Evolutionary conservation across 441 rosid species (phyloP).

Genomic region (Omphalea diandra): DNA sequence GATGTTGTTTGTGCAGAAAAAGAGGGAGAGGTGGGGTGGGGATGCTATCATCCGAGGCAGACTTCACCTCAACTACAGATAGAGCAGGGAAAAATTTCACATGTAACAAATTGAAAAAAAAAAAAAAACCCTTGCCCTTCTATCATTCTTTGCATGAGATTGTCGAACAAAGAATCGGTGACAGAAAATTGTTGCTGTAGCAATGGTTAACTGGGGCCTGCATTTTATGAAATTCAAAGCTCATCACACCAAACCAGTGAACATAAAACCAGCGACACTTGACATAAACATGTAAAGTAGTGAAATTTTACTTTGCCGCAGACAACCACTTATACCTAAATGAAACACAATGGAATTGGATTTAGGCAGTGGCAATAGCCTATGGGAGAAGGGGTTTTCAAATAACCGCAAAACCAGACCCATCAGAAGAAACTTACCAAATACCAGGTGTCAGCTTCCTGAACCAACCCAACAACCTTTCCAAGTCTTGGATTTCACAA

Average conservation of each 20-base stretch:
- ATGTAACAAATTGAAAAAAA: constrained; percentile 10
- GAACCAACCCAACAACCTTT: too few relatives aligned
- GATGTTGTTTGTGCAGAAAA: neutral
- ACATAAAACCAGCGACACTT: neutral
- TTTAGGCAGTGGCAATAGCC: neutral
- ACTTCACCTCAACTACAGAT: neutral
- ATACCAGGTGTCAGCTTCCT: too few relatives aligned
- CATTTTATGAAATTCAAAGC: constrained; percentile 20
- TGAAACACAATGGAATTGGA: neutral
- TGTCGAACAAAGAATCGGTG: constrained; percentile 94
- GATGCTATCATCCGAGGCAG: neutral
- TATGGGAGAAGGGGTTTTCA: too few relatives aligned
- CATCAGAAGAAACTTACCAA: too few relatives aligned
- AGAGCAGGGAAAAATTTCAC: neutral
- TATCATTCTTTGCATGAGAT: constrained; percentile 91
- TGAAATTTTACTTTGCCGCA: neutral
- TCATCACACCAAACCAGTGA: constrained; percentile 4
- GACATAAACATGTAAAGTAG: neutral
- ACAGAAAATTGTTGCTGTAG: constrained; percentile 92
- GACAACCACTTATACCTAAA: neutral
- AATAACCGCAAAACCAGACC: too few relatives aligned
- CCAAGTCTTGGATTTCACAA: too few relatives aligned
- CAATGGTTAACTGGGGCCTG: constrained; percentile 96
- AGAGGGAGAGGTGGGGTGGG: neutral
- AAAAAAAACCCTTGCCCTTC: constrained; percentile 97